Conservation (phyloP, 2,329 filamentous ascomycete genomes). For the Dactylellina leptospora region DNA sequence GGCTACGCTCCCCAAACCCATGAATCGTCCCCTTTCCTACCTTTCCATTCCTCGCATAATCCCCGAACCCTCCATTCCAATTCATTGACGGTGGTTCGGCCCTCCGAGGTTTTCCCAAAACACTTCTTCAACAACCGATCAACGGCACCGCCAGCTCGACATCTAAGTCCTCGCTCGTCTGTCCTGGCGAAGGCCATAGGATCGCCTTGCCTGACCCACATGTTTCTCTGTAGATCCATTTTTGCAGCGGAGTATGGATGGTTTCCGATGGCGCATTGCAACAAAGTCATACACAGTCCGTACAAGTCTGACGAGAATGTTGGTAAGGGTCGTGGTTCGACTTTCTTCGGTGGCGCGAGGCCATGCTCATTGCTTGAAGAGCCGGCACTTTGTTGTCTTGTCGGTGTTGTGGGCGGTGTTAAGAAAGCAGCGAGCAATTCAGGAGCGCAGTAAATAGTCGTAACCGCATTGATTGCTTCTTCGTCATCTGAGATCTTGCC, state of each 20-base stretch:
- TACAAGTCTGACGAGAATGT: constrained; percentile 56
- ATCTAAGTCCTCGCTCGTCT: constrained; percentile 54
- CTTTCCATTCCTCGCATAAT: constrained; percentile 26
- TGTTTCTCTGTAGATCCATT: constrained; percentile 53
- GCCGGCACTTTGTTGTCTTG: constrained; percentile 1
- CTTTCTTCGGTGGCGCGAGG: constrained; percentile 3
- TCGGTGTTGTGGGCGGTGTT: constrained; percentile 46
- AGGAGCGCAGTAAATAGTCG: constrained; percentile 56
- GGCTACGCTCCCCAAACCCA: constrained; percentile 40
- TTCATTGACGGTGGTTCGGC: constrained; percentile 24
- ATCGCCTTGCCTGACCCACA: constrained; percentile 56
- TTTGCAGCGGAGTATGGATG: constrained; percentile 56
- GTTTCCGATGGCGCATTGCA: constrained; percentile 55
- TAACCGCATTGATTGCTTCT: constrained; percentile 55
- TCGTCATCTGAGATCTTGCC: constrained; percentile 45
- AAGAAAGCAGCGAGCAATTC: constrained; percentile 55
- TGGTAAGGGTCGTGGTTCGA: constrained; percentile 53
- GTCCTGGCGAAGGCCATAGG: constrained; percentile 56
- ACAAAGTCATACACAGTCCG: constrained; percentile 54
- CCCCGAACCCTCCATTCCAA: constrained; percentile 16
- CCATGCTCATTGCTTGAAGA: neutral
- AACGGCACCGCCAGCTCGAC: constrained; percentile 52
- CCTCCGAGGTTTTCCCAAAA: constrained; percentile 56
- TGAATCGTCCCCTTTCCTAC: constrained; percentile 26
- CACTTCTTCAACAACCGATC: constrained; percentile 54